Evolutionary conservation across 2,329 filamentous ascomycete genomes (phyloP).

Genomic region (Nothopassalora personata): DNA sequence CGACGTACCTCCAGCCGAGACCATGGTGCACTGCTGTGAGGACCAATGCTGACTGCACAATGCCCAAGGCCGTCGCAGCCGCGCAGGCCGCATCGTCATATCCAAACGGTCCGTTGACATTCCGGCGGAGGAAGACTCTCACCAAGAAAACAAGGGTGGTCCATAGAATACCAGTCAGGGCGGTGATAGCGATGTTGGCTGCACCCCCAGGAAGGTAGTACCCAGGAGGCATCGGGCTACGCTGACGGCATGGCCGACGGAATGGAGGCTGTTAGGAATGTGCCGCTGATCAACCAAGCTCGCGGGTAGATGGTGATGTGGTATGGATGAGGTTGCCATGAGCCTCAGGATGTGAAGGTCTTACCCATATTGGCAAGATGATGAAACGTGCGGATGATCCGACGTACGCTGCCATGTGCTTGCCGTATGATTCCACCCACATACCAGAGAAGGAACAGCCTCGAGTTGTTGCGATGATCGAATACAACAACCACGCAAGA

Average conservation of each 20-base stretch:
- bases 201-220: slow-evolving; percentile 20
- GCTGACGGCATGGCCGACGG: not conserved
- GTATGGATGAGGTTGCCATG: not conserved
- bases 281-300: not conserved
- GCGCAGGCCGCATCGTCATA: slow-evolving; percentile 26
- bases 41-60: slow-evolving; percentile 14
- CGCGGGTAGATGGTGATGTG: not conserved
- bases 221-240: slow-evolving; percentile 4
- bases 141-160: slow-evolving; percentile 23
- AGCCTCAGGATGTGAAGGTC: too few relatives aligned
- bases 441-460: not conserved
- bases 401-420: too few relatives aligned
- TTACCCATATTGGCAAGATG: too few relatives aligned
- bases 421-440: too few relatives aligned
- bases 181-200: slow-evolving; percentile 22
- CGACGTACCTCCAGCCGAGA: slow-evolving; percentile 13
- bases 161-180: slow-evolving; percentile 22
- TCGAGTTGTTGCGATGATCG: not conserved
- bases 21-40: slow-evolving; percentile 21
- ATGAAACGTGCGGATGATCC: too few relatives aligned
- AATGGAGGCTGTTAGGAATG: not conserved
- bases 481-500: not conserved
- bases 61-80: slow-evolving; percentile 21
- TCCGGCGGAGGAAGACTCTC: slow-evolving; percentile 25
- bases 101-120: slow-evolving; percentile 28